A percentile compares a stretch with the other conserved stretches of the same genome.
phyloP scores from a whole-genome alignment of 306 rosid genomes.

The Prunus mongolica region DNA sequence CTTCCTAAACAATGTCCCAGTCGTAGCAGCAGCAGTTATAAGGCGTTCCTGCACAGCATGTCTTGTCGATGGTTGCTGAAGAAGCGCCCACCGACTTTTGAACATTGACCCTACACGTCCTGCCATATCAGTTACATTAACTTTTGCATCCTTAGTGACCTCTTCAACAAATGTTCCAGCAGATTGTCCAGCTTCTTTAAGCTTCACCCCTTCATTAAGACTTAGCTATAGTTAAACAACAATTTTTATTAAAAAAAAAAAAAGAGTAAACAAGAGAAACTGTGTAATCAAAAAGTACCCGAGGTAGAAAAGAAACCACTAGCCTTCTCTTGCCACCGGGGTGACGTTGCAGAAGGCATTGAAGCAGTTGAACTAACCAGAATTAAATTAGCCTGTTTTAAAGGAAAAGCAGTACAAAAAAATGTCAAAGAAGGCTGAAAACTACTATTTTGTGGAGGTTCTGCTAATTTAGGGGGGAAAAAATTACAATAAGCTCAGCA shows the following conservation, averaged over 20 bases:
- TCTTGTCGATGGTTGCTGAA: slow-evolving; percentile 86
- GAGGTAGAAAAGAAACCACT: slow-evolving; percentile 84
- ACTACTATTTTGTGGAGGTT: not conserved
- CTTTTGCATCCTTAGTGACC: slow-evolving; percentile 87
- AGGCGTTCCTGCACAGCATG: slow-evolving; percentile 91
- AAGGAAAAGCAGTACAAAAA: not conserved
- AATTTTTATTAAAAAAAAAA: not conserved
- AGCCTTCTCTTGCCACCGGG: slow-evolving; percentile 94
- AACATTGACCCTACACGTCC: slow-evolving; percentile 70
- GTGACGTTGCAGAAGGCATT: slow-evolving; percentile 70
- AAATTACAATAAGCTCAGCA: not conserved
- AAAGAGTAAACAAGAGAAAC: slow-evolving; percentile 3
- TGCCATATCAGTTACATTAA: slow-evolving; percentile 70
- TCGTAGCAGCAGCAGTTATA: slow-evolving; percentile 82
- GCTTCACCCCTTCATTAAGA: slow-evolving; percentile 65
- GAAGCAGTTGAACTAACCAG: slow-evolving; percentile 33
- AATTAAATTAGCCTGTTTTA: slow-evolving; percentile 41
- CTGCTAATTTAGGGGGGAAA: not conserved
- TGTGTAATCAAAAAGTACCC: slow-evolving; percentile 37
- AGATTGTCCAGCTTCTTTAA: slow-evolving; percentile 83
- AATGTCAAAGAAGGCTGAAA: not conserved
- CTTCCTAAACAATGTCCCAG: slow-evolving; percentile 73
- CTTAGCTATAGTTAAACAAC: slow-evolving; percentile 5
- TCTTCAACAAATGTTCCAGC: slow-evolving; percentile 91
- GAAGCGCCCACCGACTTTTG: slow-evolving; percentile 81